phyloP scores from a whole-genome alignment of 2,329 filamentous ascomycete genomes.

The Chalaropsis ovoidea region DNA sequence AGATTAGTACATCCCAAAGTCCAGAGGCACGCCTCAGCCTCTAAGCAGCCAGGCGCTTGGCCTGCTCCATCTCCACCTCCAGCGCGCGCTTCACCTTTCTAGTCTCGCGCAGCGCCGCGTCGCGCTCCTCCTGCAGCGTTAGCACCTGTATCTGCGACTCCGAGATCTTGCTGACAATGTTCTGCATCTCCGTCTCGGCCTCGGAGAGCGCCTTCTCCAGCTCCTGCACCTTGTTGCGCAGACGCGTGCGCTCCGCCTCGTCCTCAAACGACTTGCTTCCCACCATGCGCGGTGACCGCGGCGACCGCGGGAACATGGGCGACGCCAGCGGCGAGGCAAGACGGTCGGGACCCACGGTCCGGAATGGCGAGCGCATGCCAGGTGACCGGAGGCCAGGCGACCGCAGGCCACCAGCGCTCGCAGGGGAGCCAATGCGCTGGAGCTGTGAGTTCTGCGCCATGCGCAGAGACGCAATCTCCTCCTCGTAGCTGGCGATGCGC shows the following conservation, averaged over 20 bases:
- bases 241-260: conserved; percentile 60
- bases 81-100: conserved; percentile 58
- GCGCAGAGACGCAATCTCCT: conserved; percentile 65
- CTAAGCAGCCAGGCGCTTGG: conserved; percentile 19
- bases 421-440: conserved; percentile 40
- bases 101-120: conserved; percentile 64
- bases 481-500: conserved; percentile 70
- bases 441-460: conserved; percentile 70
- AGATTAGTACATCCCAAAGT: neutral
- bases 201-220: conserved; percentile 60
- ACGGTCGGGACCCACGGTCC: conserved; percentile 29
- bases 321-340: conserved; percentile 31
- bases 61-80: conserved; percentile 44
- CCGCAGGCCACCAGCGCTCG: conserved; percentile 30
- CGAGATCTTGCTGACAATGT: conserved; percentile 72
- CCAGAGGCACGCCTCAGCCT: neutral
- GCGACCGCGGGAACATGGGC: conserved; percentile 33
- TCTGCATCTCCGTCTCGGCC: conserved; percentile 66
- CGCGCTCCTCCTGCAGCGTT: conserved; percentile 64
- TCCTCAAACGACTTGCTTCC: conserved; percentile 60
- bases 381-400: conserved; percentile 26
- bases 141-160: conserved; percentile 72
- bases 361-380: conserved; percentile 24
- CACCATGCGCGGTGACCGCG: conserved; percentile 40
- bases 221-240: conserved; percentile 71